phyloP scores from a whole-genome alignment of 495 filamentous ascomycete genomes.

The Xylaria flabelliformis region DNA sequence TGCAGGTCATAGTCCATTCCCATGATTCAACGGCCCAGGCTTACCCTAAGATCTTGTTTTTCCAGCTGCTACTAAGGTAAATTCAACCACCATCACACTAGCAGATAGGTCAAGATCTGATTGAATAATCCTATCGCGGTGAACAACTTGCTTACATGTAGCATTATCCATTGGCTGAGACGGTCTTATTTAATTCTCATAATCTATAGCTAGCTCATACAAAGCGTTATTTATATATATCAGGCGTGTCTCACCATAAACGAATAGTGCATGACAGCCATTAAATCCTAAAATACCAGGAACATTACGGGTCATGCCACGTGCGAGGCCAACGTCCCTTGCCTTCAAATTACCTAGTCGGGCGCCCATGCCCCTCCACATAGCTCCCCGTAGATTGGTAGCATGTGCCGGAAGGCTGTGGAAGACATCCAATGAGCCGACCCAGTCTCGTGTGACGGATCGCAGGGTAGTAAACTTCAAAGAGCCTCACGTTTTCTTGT shows the following conservation, averaged over 20 bases:
- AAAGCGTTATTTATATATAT: conserved; percentile 10
- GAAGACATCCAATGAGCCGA: not conserved
- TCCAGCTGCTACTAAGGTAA: conserved; percentile 11
- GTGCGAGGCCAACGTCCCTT: not conserved
- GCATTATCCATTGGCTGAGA: not conserved
- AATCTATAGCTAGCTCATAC: conserved; percentile 12
- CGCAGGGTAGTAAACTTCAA: not conserved
- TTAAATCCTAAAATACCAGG: not conserved
- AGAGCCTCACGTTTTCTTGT: conserved; percentile 5
- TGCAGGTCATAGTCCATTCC: conserved; percentile 6
- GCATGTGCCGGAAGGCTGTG: not conserved
- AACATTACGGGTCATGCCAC: not conserved
- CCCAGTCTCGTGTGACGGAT: not conserved
- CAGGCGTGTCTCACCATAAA: not conserved
- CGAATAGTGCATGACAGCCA: not conserved
- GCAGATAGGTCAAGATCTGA: too few relatives aligned
- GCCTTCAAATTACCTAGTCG: not conserved
- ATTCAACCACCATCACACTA: not conserved
- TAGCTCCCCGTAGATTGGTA: not conserved
- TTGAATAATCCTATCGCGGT: not conserved
- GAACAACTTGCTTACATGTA: not conserved
- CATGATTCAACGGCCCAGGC: not conserved
- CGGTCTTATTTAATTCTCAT: not conserved
- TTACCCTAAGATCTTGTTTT: not conserved
- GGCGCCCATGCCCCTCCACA: not conserved